Conservation (phyloP, 805 yeast species). For the Wickerhamomyces ciferrii region DNA sequence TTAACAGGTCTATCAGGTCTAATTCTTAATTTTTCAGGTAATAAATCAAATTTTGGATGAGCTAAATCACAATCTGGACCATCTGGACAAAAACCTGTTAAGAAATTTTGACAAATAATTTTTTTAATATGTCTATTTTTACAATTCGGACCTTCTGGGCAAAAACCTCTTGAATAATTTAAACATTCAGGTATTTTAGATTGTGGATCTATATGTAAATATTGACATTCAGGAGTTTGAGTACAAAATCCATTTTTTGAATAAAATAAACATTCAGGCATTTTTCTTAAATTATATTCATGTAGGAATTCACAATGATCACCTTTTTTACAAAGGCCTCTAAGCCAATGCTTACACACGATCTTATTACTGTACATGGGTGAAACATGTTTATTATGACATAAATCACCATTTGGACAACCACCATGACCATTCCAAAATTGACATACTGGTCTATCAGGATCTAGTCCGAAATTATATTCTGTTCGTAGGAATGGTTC, state of each 20-base stretch:
- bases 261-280: slow-evolving; percentile 95
- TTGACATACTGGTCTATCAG: slow-evolving; percentile 85
- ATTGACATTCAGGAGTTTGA: slow-evolving; percentile 90
- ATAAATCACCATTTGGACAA: slow-evolving; percentile 82
- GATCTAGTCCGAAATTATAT: slow-evolving; percentile 77
- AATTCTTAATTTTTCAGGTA: slow-evolving; percentile 34
- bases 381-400: slow-evolving; percentile 82
- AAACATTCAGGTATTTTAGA: slow-evolving; percentile 84
- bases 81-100: slow-evolving; percentile 90
- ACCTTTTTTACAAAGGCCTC: slow-evolving; percentile 95
- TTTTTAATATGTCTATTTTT: slow-evolving; percentile 74
- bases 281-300: slow-evolving; percentile 87
- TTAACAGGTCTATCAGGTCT: slow-evolving; percentile 25
- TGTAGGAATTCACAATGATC: slow-evolving; percentile 95
- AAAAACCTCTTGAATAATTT: slow-evolving; percentile 82
- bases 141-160: slow-evolving; percentile 89
- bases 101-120: slow-evolving; percentile 68
- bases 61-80: slow-evolving; percentile 66
- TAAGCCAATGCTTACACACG: slow-evolving; percentile 97
- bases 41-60: slow-evolving; percentile 74
- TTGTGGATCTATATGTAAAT: slow-evolving; percentile 86
- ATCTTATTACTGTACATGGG: slow-evolving; percentile 66
- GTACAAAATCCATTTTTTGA: slow-evolving; percentile 80
- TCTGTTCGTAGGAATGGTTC: slow-evolving; percentile 81
- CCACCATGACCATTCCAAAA: slow-evolving; percentile 59